A percentile compares a stretch with the other conserved stretches of the same genome.
phyloP scores from a whole-genome alignment of 2,329 filamentous ascomycete genomes.

The Fusarium caatingaense region DNA sequence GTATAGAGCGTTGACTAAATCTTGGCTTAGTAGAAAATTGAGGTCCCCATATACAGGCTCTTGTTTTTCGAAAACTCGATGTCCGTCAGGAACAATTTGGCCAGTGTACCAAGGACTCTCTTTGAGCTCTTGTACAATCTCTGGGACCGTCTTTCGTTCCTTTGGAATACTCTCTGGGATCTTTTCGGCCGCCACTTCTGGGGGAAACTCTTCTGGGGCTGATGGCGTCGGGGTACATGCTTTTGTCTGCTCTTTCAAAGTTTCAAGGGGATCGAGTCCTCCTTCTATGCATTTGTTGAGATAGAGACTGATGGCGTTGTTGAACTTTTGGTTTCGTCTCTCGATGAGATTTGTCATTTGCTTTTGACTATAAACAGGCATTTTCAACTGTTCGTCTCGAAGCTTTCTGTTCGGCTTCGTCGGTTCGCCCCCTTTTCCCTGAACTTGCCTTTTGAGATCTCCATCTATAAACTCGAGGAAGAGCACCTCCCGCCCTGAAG shows the following conservation, averaged over 20 bases:
- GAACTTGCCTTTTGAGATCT: constrained; percentile 85
- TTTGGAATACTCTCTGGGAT: constrained; percentile 80
- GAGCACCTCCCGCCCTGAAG: constrained; percentile 73
- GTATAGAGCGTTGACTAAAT: constrained; percentile 94
- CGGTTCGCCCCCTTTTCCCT: constrained; percentile 76
- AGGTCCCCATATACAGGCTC: constrained; percentile 84
- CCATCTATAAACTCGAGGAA: constrained; percentile 94
- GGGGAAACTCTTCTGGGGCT: constrained; percentile 50
- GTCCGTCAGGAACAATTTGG: constrained; percentile 93
- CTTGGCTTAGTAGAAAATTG: constrained; percentile 86
- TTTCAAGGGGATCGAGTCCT: constrained; percentile 73
- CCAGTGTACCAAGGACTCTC: constrained; percentile 87
- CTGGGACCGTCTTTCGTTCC: constrained; percentile 81
- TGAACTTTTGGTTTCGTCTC: constrained; percentile 87
- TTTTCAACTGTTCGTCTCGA: constrained; percentile 82
- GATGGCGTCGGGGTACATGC: constrained; percentile 72
- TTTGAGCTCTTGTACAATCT: constrained; percentile 88
- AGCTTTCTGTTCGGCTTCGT: constrained; percentile 75
- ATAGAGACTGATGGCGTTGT: constrained; percentile 79
- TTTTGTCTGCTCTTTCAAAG: constrained; percentile 68
- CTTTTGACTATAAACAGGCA: constrained; percentile 93
- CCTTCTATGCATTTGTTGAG: constrained; percentile 77
- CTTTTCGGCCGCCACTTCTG: constrained; percentile 53
- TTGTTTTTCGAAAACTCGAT: constrained; percentile 90
- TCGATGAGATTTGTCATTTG: constrained; percentile 91